Base-by-base conservation (phyloP, 2,329 filamentous ascomycete species). In the Pyrenochaeta sp. region DNA sequence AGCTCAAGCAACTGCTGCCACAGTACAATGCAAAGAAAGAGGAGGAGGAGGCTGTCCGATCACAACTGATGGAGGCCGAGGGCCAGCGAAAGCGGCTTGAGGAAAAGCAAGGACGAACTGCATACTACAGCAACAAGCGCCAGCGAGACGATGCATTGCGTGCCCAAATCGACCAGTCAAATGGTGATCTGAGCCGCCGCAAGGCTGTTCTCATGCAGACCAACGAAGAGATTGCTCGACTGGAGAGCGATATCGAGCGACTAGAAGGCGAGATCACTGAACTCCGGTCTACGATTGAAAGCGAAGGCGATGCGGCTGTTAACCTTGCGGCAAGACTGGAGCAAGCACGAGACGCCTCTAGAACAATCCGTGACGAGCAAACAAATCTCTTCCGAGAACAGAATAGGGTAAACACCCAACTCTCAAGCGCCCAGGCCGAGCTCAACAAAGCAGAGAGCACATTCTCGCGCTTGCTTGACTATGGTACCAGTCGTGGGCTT, bases 301-400 rank as follows among this genome's bases (percentile, higher is more conserved):
- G 90, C 64, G 91, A 92, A 72, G 89, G 89, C 20, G 88, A 87
- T 42, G 88, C 89, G 56, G 87, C 92, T 54, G 85, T 89, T 46
- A 83, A 84, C 20, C 83, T 96, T 32, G 86, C 87, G 17, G 87
- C 93, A 49, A 84, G 92, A 58, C 85, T 93, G 1, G 87, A 91
- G 58, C 83, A 84, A 55, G 91, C 92, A 7, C 91, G 91, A 69
- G 91, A 96, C 64, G 84, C 85, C 29, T 82, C 91, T 45, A 91
- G 97, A 67, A 87, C 85, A 41, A 81, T 98, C 11, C 86, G 90
- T 58, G 95, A 99, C 59, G 89, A 97, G 74, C 86, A 92, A 67
- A 96, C 96, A 77, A 84, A 90, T 55, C 83, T 99, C 20, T 92
- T 91, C 74, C 88, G 95, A 65, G 92, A 97, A 74, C 91, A 97